Evolutionary conservation across 1,284 basidiomycete species (phyloP).

Genomic region (Veloboletus limbatus): DNA sequence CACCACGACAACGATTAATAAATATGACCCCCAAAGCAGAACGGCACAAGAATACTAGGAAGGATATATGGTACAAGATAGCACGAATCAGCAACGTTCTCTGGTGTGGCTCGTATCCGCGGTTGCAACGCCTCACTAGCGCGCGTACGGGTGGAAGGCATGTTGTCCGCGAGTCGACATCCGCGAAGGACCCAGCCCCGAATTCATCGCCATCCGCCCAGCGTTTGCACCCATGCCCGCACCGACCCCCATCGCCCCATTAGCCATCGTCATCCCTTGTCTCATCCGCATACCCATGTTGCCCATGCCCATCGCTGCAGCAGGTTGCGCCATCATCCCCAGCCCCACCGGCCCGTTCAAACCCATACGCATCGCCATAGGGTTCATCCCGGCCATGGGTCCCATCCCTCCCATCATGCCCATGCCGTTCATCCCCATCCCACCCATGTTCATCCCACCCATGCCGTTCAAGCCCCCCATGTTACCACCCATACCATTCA

Average conservation of each 20-base stretch:
- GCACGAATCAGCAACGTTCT: background rate
- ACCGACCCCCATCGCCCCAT: constrained; percentile 33
- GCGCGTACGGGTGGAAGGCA: constrained; percentile 60
- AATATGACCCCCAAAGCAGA: constrained; percentile 20
- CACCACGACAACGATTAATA: constrained; percentile 7
- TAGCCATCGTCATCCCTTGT: constrained; percentile 32
- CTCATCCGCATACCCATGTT: constrained; percentile 35
- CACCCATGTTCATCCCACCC: constrained; percentile 22
- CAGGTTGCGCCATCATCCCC: constrained; percentile 32
- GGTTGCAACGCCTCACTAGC: constrained; percentile 25
- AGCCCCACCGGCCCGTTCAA: constrained; percentile 38
- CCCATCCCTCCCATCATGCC: constrained; percentile 35
- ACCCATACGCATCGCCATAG: constrained; percentile 35
- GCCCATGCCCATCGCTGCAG: constrained; percentile 31
- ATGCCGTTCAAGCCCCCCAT: constrained; percentile 29
- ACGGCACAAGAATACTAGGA: constrained; percentile 15
- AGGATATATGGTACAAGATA: constrained; percentile 35
- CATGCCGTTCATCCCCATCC: constrained; percentile 42
- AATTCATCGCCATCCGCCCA: constrained; percentile 38
- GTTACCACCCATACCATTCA: constrained; percentile 24
- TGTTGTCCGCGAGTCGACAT: constrained; percentile 56
- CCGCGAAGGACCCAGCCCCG: constrained; percentile 54
- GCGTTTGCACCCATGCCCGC: constrained; percentile 37
- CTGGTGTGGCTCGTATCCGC: background rate
- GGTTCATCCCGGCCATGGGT: constrained; percentile 34